phyloP scores from a whole-genome alignment of 2,329 filamentous ascomycete genomes.

The Fusarium tanahbumbuense region DNA sequence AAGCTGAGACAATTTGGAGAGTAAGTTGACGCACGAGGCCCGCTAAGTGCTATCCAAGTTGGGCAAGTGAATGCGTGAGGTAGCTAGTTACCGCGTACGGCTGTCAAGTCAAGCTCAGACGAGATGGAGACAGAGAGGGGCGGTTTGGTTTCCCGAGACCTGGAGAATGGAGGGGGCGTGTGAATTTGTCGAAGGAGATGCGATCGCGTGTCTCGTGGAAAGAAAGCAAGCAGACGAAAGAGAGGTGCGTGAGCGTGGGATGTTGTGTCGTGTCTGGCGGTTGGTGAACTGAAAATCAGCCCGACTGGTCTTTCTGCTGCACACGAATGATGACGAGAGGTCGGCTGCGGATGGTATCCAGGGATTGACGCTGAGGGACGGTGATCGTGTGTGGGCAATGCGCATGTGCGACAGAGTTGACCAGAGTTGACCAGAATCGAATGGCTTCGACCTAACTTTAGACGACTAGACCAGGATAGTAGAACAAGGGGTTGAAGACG shows the following conservation, averaged over 20 bases:
- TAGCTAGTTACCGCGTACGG: constrained; percentile 11
- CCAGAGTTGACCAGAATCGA: constrained; percentile 31
- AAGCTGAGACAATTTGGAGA: constrained; percentile 22
- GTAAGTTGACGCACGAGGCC: constrained; percentile 17
- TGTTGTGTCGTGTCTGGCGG: constrained; percentile 34
- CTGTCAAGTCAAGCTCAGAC: constrained; percentile 19
- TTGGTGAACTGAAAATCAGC: constrained; percentile 20
- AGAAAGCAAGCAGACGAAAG: not conserved
- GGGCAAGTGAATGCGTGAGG: constrained; percentile 47
- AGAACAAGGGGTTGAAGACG: constrained; percentile 32
- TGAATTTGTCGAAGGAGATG: constrained; percentile 32
- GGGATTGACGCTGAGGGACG: constrained; percentile 22
- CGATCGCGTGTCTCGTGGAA: constrained; percentile 44
- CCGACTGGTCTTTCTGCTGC: constrained; percentile 20
- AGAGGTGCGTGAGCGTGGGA: constrained; percentile 38
- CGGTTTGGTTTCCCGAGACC: constrained; percentile 38
- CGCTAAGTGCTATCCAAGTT: constrained; percentile 40
- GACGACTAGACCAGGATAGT: constrained; percentile 28
- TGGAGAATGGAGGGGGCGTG: constrained; percentile 43
- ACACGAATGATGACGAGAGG: constrained; percentile 25
- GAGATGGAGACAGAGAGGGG: constrained; percentile 38
- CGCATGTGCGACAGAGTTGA: constrained; percentile 30
- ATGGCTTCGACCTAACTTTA: constrained; percentile 38
- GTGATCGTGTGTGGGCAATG: constrained; percentile 35
- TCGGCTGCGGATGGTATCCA: constrained; percentile 25